Evolutionary conservation across 495 filamentous ascomycete genomes (phyloP), one percentile per base, ranked within the genome.

Genomic region (Aspergillus affinis): DNA sequence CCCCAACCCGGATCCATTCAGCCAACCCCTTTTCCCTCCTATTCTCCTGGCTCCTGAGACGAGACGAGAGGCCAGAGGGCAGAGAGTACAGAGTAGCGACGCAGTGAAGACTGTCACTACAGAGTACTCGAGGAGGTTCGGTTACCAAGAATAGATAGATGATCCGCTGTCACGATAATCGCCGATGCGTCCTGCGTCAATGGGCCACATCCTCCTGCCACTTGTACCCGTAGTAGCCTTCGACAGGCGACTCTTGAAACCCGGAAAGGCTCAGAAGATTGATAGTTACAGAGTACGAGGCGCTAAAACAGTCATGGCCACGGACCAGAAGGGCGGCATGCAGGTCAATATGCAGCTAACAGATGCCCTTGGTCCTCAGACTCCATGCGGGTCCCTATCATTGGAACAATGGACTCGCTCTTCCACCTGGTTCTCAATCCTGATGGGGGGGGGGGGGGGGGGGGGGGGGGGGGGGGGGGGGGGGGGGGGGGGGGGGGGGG

Each of bases 111-210:
- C 29, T 8, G 29, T 32, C 1, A 32, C 6, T 10, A n/a, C n/a
- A n/a, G n/a, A n/a, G n/a, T n/a, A 32, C 20, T 29, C 29, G 6
- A 50, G 6, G 29, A 32, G 29, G 29, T 36, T 58, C 41, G 26
- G 21, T 30, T 30, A 30, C 45, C 21, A 57, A 57, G 41, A 58
- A 41, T 41, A 41, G 36, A 41, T 15, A 41, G 36, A 41, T 5
- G 36, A 41, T 41, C 36, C 36, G 36, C 36, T 41, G 36, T 41
- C 36, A 41, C 36, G 13, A 41, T 41, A 41, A 41, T 41, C 36
- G 36, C 36, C 36, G 12, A 41, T 41, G 36, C 36, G 12, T 41
- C 36, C 9, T 41, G 36, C 36, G 36, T 2, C 2, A 41, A 15
- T 2, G 36, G 36, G 36, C 36, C 36, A 41, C 36, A 41, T 17